These are phyloP conservation scores for Anethum foeniculum DNA, from an alignment of 140 eudicot genomes.

Conservation along the genomic window DNA sequence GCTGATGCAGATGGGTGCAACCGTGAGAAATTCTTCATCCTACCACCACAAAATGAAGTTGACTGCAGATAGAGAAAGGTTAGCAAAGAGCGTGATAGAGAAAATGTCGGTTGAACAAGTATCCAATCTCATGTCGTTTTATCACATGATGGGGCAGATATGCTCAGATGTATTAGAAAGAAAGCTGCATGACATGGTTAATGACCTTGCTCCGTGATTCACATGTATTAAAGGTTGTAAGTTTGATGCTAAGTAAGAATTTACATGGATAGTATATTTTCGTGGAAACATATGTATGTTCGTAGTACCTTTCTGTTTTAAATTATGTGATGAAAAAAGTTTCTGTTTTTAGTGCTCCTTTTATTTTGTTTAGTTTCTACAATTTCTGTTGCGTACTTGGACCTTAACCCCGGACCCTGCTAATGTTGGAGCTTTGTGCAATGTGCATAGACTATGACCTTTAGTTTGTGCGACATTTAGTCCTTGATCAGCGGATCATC, in stretches of 20 bases:
- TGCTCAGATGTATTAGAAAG: conserved; percentile 63
- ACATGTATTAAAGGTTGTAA: neutral
- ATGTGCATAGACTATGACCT: neutral
- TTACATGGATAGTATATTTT: neutral
- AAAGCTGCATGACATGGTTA: conserved; percentile 47
- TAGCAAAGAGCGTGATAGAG: conserved; percentile 62
- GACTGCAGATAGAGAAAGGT: conserved; percentile 48
- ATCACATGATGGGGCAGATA: conserved; percentile 68
- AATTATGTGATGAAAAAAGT: neutral
- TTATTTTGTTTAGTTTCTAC: neutral
- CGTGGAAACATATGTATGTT: neutral
- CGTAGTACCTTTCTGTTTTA: neutral
- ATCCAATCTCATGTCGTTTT: conserved; percentile 61
- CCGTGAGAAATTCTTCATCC: conserved; percentile 60
- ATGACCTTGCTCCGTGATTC: conserved; percentile 30
- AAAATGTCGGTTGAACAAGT: conserved; percentile 71
- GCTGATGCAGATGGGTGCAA: conserved; percentile 87
- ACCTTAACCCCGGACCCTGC: neutral
- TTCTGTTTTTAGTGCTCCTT: neutral
- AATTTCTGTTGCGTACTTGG: neutral
- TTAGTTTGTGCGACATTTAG: neutral
- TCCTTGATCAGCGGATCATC: neutral
- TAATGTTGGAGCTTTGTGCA: neutral
- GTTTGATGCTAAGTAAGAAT: neutral
- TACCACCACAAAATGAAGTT: conserved; percentile 43